Conservation (phyloP, 768 basidiomycete genomes). For the Suillus tomentosus region DNA sequence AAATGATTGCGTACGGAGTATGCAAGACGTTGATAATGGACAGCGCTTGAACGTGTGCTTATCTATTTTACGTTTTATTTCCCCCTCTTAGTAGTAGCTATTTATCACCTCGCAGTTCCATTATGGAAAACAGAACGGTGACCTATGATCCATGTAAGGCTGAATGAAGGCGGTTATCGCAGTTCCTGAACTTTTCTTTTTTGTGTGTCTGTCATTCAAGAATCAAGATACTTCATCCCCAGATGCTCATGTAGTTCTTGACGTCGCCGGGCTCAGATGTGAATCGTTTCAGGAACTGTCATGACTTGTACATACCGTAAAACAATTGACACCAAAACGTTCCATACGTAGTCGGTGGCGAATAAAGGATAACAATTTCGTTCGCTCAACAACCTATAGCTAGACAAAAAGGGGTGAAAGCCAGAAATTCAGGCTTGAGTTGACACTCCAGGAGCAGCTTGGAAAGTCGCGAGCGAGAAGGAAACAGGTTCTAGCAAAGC, state of each 20-base stretch:
- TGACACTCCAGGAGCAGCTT: not conserved
- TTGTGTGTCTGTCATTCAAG: not conserved
- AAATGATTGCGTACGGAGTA: not conserved
- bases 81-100: not conserved
- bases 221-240: not conserved
- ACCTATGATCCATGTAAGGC: not conserved
- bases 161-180: not conserved
- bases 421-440: not conserved
- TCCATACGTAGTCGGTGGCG: not conserved
- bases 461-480: not conserved
- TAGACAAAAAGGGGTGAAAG: not conserved
- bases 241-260: no score
- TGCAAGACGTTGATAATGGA: not conserved
- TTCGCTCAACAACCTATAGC: not conserved
- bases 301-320: not conserved
- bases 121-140: not conserved
- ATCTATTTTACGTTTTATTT: not conserved
- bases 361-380: not conserved
- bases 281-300: not conserved
- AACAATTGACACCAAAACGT: not conserved
- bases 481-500: conserved; percentile 3
- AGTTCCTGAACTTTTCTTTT: not conserved
- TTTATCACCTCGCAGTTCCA: not conserved
- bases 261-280: not conserved
- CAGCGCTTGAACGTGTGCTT: not conserved